A percentile compares a stretch with the other conserved stretches of the same genome.
These are phyloP conservation scores for Aureoboletus auriporus DNA, from an alignment of 768 basidiomycete species.

Conservation along the genomic window DNA sequence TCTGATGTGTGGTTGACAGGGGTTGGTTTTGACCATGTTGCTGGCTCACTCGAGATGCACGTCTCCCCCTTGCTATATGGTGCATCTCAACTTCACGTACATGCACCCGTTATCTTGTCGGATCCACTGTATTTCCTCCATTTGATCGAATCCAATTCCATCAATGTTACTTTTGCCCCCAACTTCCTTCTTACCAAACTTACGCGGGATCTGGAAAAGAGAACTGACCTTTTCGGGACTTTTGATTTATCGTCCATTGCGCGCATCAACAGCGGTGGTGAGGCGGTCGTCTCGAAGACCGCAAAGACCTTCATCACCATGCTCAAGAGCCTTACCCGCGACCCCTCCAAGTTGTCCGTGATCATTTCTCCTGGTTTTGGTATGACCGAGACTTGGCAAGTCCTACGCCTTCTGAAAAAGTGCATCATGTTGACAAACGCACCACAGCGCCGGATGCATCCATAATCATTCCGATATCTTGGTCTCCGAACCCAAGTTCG, in stretches of 20 bases:
- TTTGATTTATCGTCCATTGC: conserved; percentile 33
- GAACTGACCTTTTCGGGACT: conserved; percentile 6
- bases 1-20: conserved; percentile 7
- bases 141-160: conserved; percentile 32
- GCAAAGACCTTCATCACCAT: conserved; percentile 32
- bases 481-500: conserved; percentile 18
- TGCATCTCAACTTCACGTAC: conserved; percentile 14
- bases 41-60: conserved; percentile 37
- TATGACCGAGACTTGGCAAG: conserved; percentile 29
- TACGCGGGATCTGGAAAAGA: conserved; percentile 28
- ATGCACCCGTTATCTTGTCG: conserved; percentile 14
- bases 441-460: conserved; percentile 31
- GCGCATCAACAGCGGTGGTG: conserved; percentile 41
- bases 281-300: conserved; percentile 36
- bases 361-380: conserved; percentile 15
- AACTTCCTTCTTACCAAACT: conserved; percentile 41
- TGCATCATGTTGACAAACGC: too few species aligned
- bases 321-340: conserved; percentile 22
- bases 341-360: conserved; percentile 17
- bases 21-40: conserved; percentile 43
- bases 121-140: conserved; percentile 14
- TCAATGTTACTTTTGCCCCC: conserved; percentile 32
- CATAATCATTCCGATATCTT: conserved; percentile 24
- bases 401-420: background rate
- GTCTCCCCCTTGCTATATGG: conserved; percentile 31